Evolutionary conservation across 768 basidiomycete species (phyloP).

Genomic region (Pseudohyphozyma bogoriensis): DNA sequence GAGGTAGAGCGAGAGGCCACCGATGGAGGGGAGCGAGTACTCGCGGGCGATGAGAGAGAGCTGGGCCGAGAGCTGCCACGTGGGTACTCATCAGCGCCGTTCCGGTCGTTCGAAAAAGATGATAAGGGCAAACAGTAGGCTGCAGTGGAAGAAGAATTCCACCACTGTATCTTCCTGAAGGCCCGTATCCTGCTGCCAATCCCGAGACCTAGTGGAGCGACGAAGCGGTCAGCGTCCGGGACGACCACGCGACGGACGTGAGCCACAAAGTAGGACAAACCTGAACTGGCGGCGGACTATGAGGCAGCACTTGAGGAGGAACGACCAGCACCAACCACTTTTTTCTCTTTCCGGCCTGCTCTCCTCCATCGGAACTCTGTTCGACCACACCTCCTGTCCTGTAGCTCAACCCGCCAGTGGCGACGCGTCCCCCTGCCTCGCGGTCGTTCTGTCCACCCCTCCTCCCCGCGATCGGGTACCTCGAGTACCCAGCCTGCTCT

Average conservation of each 20-base stretch:
- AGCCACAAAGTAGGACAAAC: neutral
- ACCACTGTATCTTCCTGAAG: neutral
- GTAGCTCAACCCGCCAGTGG: neutral
- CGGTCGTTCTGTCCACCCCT: neutral
- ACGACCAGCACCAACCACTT: constrained; percentile 16
- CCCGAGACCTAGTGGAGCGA: neutral
- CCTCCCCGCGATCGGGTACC: neutral
- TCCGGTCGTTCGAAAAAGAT: no score
- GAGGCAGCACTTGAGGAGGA: constrained; percentile 7
- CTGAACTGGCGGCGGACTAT: constrained; percentile 10
- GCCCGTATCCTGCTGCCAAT: constrained; percentile 5
- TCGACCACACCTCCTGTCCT: neutral
- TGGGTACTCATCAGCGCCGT: neutral
- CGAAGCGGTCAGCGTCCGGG: neutral
- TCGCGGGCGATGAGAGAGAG: constrained; percentile 68
- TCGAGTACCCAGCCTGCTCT: neutral
- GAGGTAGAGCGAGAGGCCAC: constrained; percentile 69
- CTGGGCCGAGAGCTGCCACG: constrained; percentile 59
- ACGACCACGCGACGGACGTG: neutral
- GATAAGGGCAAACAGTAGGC: neutral
- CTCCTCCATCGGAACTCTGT: neutral
- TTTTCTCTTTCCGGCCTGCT: neutral
- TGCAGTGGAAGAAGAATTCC: constrained; percentile 14
- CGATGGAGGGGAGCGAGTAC: constrained; percentile 66
- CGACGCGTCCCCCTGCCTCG: neutral